These are phyloP conservation scores for Cetraspora pellucida DNA, from an alignment of 192 early-diverging fungal genomes.

Conservation along the genomic window DNA sequence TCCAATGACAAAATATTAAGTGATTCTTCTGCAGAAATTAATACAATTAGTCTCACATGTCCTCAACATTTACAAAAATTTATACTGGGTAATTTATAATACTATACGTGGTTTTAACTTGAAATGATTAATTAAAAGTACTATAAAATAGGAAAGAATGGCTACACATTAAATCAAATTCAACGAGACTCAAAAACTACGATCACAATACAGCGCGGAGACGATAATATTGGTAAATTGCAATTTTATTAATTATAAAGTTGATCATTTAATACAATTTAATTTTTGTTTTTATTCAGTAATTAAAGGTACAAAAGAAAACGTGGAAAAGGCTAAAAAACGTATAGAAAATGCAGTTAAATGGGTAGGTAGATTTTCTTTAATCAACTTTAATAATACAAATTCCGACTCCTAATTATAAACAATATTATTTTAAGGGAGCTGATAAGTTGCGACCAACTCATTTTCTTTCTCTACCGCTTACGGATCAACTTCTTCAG, in stretches of 20 bases:
- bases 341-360: neutral
- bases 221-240: neutral
- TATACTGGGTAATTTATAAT: neutral
- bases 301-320: neutral
- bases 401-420: neutral
- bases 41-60: neutral
- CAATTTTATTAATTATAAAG: neutral
- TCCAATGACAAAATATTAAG: too few species aligned
- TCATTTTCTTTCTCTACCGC: conserved; percentile 24
- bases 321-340: neutral
- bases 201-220: neutral
- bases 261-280: neutral
- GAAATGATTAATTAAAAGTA: neutral
- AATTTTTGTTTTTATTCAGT: neutral
- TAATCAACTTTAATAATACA: neutral
- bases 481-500: neutral
- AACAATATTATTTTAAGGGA: neutral
- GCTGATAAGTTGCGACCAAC: neutral
- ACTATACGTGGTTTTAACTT: neutral
- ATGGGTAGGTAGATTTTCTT: neutral
- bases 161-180: neutral
- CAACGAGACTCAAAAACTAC: neutral
- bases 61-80: neutral
- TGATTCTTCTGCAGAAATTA: too few species aligned
- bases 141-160: neutral